Conservation (phyloP, 2,329 filamentous ascomycete genomes). For the Ophiobolus disseminans region DNA sequence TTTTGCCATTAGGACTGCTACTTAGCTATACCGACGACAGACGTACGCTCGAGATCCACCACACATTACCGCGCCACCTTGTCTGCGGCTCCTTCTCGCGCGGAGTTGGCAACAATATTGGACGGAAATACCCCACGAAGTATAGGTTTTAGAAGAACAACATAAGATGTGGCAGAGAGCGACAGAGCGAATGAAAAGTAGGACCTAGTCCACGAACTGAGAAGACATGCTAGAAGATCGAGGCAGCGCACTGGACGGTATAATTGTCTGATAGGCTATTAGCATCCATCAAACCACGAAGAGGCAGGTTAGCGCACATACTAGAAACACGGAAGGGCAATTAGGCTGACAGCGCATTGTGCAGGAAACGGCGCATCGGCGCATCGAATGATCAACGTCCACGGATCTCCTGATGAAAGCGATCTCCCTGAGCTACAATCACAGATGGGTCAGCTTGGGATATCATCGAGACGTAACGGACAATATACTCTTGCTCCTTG, state of each 20-base stretch:
- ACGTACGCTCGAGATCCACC: not conserved
- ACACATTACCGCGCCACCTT: not conserved
- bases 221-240: too few relatives aligned
- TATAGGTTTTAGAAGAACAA: not conserved
- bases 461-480: not conserved
- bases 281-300: too few relatives aligned
- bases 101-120: not conserved
- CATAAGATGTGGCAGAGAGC: too few relatives aligned
- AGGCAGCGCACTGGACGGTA: too few relatives aligned
- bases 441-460: not conserved
- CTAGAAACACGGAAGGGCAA: too few relatives aligned
- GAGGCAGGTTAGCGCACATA: not conserved
- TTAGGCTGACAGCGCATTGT: not conserved
- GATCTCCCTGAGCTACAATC: slow-evolving; percentile 11
- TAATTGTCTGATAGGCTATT: too few relatives aligned
- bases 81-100: not conserved
- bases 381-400: not conserved
- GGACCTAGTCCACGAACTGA: too few relatives aligned
- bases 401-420: slow-evolving; percentile 15
- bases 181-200: too few relatives aligned
- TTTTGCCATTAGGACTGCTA: not conserved
- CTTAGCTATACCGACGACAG: not conserved
- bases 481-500: slow-evolving; percentile 13
- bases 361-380: not conserved
- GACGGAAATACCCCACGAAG: not conserved